Conservation (phyloP, 768 basidiomycete genomes). For the Rhizopogon roseolus region DNA sequence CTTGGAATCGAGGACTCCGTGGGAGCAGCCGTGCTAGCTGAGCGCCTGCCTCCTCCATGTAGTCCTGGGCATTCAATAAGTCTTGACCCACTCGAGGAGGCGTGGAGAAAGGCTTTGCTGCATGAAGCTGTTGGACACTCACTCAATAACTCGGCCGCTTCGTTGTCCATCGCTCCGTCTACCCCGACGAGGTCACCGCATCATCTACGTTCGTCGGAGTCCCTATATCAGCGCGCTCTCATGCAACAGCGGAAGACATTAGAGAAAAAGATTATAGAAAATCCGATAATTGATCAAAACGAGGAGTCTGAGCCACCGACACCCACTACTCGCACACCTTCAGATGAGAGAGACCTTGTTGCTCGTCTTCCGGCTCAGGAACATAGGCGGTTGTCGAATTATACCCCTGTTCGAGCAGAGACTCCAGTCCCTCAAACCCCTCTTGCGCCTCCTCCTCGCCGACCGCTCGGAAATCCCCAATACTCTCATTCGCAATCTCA, state of each 20-base stretch:
- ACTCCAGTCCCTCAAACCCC: slow-evolving; percentile 63
- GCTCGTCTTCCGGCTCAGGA: slow-evolving; percentile 23
- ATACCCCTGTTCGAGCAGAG: slow-evolving; percentile 53
- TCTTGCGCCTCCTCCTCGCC: slow-evolving; percentile 61
- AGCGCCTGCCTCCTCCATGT: slow-evolving; percentile 59
- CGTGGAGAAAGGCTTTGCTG: slow-evolving; percentile 74
- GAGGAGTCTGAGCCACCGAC: slow-evolving; percentile 26
- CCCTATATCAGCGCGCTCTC: slow-evolving; percentile 13
- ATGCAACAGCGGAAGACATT: slow-evolving; percentile 23
- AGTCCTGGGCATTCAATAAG: slow-evolving; percentile 54
- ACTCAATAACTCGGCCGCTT: slow-evolving; percentile 48
- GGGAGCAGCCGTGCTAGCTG: slow-evolving; percentile 71
- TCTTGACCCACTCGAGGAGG: slow-evolving; percentile 50
- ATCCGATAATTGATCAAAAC: slow-evolving; percentile 31
- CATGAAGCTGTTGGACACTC: slow-evolving; percentile 78
- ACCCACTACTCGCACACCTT: slow-evolving; percentile 3
- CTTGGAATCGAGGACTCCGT: slow-evolving; percentile 72
- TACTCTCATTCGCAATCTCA: slow-evolving; percentile 59
- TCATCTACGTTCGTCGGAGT: slow-evolving; percentile 17
- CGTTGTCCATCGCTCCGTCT: slow-evolving; percentile 25
- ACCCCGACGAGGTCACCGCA: slow-evolving; percentile 31
- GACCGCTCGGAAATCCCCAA: slow-evolving; percentile 34
- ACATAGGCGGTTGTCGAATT: slow-evolving; percentile 33
- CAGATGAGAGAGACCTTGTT: slow-evolving; percentile 8
- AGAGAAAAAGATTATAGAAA: slow-evolving; percentile 42